A percentile compares a stretch with the other conserved stretches of the same genome.
These are phyloP conservation scores for Fulvia fulva DNA, from an alignment of 2,329 filamentous ascomycete species.

Conservation along the genomic window DNA sequence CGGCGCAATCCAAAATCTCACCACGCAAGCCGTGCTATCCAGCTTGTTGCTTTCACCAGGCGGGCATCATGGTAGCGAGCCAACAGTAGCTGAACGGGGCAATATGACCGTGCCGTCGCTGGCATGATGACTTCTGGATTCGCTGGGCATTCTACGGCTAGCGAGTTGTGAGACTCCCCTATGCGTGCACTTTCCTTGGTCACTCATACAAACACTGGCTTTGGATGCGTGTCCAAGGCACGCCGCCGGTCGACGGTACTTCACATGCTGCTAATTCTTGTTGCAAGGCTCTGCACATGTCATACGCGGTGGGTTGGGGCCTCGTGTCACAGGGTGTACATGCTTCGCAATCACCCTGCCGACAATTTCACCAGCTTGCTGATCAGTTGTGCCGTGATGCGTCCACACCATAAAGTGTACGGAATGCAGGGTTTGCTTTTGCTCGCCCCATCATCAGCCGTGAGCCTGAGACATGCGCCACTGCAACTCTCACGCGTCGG, in stretches of 20 bases:
- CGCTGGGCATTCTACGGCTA: conserved; percentile 14
- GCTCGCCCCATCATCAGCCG: conserved; percentile 3
- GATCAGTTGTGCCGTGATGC: conserved; percentile 17
- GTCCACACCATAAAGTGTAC: conserved; percentile 11
- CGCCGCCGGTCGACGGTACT: conserved; percentile 2
- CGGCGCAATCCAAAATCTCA: conserved; percentile 14
- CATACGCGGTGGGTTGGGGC: conserved; percentile 9
- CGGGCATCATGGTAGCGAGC: conserved; percentile 8
- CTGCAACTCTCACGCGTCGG: conserved; percentile 1
- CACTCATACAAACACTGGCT: conserved; percentile 1
- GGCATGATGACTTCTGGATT: conserved; percentile 13
- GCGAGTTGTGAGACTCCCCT: conserved; percentile 9
- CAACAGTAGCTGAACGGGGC: conserved; percentile 6
- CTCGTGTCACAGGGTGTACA: conserved; percentile 14
- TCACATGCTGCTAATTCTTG: not conserved
- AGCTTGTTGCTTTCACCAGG: conserved; percentile 5
- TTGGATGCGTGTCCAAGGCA: not conserved
- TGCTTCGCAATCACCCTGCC: conserved; percentile 8
- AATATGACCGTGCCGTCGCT: conserved; percentile 8
- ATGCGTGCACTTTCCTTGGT: conserved; percentile 10
- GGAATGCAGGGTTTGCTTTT: conserved; percentile 16
- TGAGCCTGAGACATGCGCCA: conserved; percentile 17
- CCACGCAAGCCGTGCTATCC: conserved; percentile 8
- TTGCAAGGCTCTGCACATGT: conserved; percentile 13
- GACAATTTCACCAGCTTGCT: conserved; percentile 12